phyloP scores from a whole-genome alignment of 108 stramenopile species.

The Skeletonema marinoi region DNA sequence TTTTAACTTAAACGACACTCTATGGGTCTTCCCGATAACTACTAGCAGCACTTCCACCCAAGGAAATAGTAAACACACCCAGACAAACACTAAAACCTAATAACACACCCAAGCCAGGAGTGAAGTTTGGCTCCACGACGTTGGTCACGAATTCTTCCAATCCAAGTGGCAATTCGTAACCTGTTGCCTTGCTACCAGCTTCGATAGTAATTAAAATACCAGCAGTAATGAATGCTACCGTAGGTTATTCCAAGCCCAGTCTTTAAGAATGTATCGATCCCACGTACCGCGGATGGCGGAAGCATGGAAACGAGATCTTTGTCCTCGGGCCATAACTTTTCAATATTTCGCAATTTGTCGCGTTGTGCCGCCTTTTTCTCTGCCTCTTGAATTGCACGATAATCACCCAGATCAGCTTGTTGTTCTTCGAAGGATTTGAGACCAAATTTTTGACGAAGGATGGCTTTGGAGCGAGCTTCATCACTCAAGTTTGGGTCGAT shows the following conservation, averaged over 20 bases:
- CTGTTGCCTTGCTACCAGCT: slow-evolving; percentile 73
- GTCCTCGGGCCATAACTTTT: slow-evolving; percentile 65
- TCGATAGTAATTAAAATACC: slow-evolving; percentile 79
- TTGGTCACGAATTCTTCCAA: slow-evolving; percentile 71
- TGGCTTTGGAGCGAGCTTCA: slow-evolving; percentile 63
- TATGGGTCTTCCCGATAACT: slow-evolving; percentile 56
- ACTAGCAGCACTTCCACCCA: slow-evolving; percentile 59
- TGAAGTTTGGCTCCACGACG: slow-evolving; percentile 85
- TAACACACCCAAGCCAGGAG: slow-evolving; percentile 72
- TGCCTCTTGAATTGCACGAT: neutral
- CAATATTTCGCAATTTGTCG: slow-evolving; percentile 49
- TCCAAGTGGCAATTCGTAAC: slow-evolving; percentile 53
- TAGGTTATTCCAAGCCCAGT: slow-evolving; percentile 61
- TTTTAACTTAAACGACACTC: neutral
- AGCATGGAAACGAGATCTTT: slow-evolving; percentile 70
- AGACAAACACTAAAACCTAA: slow-evolving; percentile 76
- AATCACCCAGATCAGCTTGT: slow-evolving; percentile 44
- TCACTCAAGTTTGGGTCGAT: slow-evolving; percentile 1
- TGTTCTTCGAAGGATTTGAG: slow-evolving; percentile 78
- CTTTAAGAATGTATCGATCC: slow-evolving; percentile 79
- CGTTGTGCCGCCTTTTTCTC: slow-evolving; percentile 39
- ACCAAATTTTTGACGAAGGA: slow-evolving; percentile 75
- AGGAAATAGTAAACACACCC: slow-evolving; percentile 77
- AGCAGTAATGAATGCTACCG: slow-evolving; percentile 63
- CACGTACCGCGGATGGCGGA: slow-evolving; percentile 62